Percentiles rank a stretch among this genome's conserved stretches.
phyloP scores from a whole-genome alignment of 2,329 filamentous ascomycete species.

The Neonectria ditissima region DNA sequence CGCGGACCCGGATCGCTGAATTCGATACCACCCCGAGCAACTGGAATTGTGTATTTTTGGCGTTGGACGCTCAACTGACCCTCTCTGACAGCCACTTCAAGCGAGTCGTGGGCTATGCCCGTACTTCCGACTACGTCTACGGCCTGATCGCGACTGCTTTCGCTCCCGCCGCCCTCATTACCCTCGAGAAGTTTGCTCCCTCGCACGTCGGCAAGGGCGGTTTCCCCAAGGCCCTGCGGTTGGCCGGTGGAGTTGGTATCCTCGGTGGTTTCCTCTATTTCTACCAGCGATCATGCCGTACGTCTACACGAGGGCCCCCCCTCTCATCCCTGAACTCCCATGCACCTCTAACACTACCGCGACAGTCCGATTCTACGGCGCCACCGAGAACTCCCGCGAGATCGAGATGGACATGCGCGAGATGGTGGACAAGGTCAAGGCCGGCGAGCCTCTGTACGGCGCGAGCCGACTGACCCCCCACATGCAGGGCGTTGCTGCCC shows the following conservation, averaged over 20 bases:
- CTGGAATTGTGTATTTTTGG: not conserved
- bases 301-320: constrained; percentile 48
- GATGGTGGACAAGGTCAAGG: constrained; percentile 97
- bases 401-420: constrained; percentile 97
- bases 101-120: constrained; percentile 88
- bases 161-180: constrained; percentile 78
- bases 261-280: constrained; percentile 85
- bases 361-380: constrained; percentile 93
- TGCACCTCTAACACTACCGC: not conserved
- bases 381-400: constrained; percentile 91
- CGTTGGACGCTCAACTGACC: constrained; percentile 47
- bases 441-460: constrained; percentile 90
- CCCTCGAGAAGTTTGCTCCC: constrained; percentile 87
- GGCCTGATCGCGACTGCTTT: constrained; percentile 76
- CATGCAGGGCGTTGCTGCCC: constrained; percentile 91
- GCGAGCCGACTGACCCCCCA: constrained; percentile 81
- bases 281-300: constrained; percentile 87
- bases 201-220: constrained; percentile 86
- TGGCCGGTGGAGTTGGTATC: constrained; percentile 78
- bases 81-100: constrained; percentile 80
- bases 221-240: constrained; percentile 84
- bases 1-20: constrained; percentile 13
- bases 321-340: too few species aligned
- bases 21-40: not conserved
- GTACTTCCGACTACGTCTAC: constrained; percentile 83